Evolutionary conservation across 371 early-diverging fungal species (phyloP).

Genomic region (Batrachochytrium dendrobatidis): DNA sequence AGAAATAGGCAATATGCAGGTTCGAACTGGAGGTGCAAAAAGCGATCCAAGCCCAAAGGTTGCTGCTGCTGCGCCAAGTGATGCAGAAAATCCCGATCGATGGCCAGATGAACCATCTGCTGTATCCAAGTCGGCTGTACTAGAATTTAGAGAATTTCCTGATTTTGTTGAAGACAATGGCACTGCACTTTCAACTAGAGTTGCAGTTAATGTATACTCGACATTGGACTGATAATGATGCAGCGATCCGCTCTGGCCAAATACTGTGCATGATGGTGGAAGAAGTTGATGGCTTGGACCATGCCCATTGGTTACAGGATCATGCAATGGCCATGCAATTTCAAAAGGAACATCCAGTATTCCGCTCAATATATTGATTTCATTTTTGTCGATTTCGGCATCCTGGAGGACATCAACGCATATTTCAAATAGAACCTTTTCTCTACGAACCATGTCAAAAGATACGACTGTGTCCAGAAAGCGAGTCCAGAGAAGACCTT

Average conservation of each 20-base stretch:
- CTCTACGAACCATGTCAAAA: background rate
- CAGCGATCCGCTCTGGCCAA: constrained; percentile 7
- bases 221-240: constrained; percentile 11
- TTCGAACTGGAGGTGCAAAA: background rate
- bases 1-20: constrained; percentile 6
- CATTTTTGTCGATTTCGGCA: no score
- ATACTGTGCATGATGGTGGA: constrained; percentile 17
- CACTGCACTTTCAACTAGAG: constrained; percentile 9
- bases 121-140: no score
- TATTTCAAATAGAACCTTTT: constrained; percentile 3
- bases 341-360: constrained; percentile 21
- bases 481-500: constrained; percentile 1
- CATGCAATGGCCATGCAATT: constrained; percentile 17
- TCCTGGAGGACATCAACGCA: constrained; percentile 8
- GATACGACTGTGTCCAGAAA: background rate
- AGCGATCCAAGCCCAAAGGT: background rate
- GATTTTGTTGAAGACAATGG: background rate
- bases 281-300: constrained; percentile 21
- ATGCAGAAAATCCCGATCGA: background rate
- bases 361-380: no score
- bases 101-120: no score
- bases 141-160: background rate
- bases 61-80: background rate
- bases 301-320: constrained; percentile 13
- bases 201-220: constrained; percentile 14